phyloP scores from a whole-genome alignment of 2,329 filamentous ascomycete genomes.

The Conoideocrella luteorostrata region DNA sequence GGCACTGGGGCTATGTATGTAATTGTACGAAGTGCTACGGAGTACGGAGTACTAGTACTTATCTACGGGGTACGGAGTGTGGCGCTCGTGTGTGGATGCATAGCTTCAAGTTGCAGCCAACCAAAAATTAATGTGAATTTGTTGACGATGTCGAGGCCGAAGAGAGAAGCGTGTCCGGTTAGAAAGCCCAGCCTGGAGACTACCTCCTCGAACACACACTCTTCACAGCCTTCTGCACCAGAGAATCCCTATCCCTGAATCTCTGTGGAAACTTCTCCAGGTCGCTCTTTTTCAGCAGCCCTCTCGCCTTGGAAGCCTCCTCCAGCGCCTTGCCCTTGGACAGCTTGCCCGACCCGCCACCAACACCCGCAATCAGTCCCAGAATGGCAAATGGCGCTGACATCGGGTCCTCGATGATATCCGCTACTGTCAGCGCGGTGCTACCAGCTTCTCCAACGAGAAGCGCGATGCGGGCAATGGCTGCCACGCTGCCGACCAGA shows the following conservation, averaged over 20 bases:
- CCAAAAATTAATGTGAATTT: no score
- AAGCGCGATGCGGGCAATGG: neutral
- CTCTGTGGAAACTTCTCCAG: neutral
- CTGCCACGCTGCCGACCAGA: conserved; percentile 7
- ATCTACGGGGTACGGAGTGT: no score
- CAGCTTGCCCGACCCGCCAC: no score
- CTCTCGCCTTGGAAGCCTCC: neutral
- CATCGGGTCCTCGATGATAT: conserved; percentile 16
- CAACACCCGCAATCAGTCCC: conserved; percentile 12
- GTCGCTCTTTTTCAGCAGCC: neutral
- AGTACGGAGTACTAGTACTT: no score
- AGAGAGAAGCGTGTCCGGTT: no score
- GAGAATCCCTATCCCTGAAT: neutral
- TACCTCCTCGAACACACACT: no score
- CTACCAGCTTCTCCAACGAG: conserved; percentile 14
- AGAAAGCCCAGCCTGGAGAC: no score
- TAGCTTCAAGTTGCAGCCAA: no score
- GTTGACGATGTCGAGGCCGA: no score
- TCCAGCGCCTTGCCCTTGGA: neutral
- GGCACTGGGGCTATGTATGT: no score
- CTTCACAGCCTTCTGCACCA: neutral
- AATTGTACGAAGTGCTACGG: no score
- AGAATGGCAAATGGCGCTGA: conserved; percentile 22
- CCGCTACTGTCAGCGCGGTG: conserved; percentile 15
- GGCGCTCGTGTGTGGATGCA: no score